Base-by-base conservation (phyloP, 305 asterid species). In the Vinca major region DNA sequence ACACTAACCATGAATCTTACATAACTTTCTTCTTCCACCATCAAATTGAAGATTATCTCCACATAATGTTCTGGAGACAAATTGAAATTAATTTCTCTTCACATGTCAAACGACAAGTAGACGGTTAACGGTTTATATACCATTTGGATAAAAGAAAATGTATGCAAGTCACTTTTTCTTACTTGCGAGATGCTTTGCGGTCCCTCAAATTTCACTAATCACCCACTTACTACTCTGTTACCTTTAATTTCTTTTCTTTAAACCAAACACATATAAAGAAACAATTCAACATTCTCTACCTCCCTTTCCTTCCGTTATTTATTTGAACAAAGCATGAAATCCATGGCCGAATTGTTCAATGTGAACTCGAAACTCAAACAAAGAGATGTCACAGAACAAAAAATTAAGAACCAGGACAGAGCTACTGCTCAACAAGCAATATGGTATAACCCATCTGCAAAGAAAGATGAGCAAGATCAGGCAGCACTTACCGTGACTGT, bases 401-500 rank as follows among this genome's bases (percentile, higher is more conserved):
- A 7, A 48, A 48, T n/a, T 48, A 48, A 26, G 53, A 63, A 45
- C 68, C n/a, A 45, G 19, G 48, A 43, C 7, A 13, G 45, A 47
- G 3, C 50, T 43, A 48, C 41, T 4, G 17, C 6, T 47, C 43
- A 47, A 47, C 56, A 69, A n/a, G 40, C 17, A 58, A 48, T 33
- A 49, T 9, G 21, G 26, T 39, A 55, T 19, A 20, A 43, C 64
- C 64, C 45, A 19, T 50, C n/a, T 2, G 44, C 7, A 3, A 50
- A 50, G 16, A 37, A 56, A 56, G 39, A n/a, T 7, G 40, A 45
- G 47, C 49, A 65, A 44, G 45, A 55, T 47, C 26, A 62, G 13
- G 10, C 48, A 65, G 70, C 44, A 62, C 86, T 80, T 75, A 93
- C 99, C 92, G 63, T 84, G 85, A 76, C 91, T 86, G 75, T 77